These are phyloP conservation scores for Saitozyma podzolica DNA, from an alignment of 768 basidiomycete species.

Conservation along the genomic window DNA sequence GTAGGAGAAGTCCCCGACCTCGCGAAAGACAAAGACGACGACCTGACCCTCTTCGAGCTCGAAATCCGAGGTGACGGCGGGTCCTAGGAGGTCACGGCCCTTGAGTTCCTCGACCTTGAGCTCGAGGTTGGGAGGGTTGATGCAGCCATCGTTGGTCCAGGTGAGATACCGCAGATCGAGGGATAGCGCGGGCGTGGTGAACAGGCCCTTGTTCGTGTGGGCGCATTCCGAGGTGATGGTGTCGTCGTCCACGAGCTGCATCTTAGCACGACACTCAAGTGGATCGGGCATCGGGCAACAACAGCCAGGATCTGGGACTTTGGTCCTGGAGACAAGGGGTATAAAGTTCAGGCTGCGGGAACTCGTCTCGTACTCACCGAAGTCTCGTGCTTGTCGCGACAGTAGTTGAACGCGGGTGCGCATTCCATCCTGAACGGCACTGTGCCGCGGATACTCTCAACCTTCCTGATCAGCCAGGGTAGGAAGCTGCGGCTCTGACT, in stretches of 20 bases:
- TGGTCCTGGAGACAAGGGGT: too few species aligned
- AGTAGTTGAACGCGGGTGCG: conserved; percentile 96
- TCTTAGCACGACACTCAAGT: too few species aligned
- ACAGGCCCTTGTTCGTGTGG: conserved; percentile 58
- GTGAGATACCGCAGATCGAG: conserved; percentile 74
- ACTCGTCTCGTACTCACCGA: conserved; percentile 37
- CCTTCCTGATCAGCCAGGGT: conserved; percentile 50
- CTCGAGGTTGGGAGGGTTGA: conserved; percentile 59
- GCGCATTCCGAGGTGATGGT: conserved; percentile 32
- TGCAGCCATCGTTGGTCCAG: conserved; percentile 61
- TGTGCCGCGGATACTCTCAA: conserved; percentile 74
- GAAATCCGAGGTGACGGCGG: conserved; percentile 63
- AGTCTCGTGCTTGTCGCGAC: conserved; percentile 70
- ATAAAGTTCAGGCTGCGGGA: too few species aligned
- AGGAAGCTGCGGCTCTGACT: conserved; percentile 24
- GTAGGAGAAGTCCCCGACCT: conserved; percentile 58
- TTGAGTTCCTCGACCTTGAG: conserved; percentile 63
- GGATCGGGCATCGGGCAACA: background rate
- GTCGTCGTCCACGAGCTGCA: conserved; percentile 53
- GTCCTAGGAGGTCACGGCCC: conserved; percentile 71
- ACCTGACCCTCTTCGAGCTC: conserved; percentile 77
- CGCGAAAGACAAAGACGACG: conserved; percentile 83
- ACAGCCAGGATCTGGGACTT: background rate
- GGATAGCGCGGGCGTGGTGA: conserved; percentile 41
- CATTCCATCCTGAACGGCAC: conserved; percentile 82